Evolutionary conservation across 2,329 filamentous ascomycete genomes (phyloP), one percentile per base, ranked within the genome.

Genomic region (Endothia cerciana): DNA sequence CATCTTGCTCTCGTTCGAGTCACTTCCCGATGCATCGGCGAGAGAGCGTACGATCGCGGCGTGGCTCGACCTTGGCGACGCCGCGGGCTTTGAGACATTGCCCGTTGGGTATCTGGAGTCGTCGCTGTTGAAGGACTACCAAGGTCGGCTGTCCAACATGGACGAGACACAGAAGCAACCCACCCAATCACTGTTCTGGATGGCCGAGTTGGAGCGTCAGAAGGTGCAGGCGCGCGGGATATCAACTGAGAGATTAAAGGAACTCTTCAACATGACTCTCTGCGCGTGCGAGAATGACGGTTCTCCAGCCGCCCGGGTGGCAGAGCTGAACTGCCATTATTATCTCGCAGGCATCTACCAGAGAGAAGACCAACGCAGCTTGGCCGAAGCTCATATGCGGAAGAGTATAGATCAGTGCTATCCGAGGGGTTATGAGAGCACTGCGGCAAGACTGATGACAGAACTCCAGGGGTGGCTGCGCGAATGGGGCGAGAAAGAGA

Each of bases 41-140:
- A 33, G 60, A 38, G 51, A 45, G 11, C 51, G 45, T 56, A 68
- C 66, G 13, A 40, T 62, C 15, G 33, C 66, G 43, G 65, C 49
- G 25, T 68, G 66, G 66, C 64, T 68, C 4, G 66, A 68, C 57
- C 61, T 68, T 28, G 66, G 66, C 43, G 57, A 68, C 11, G 59
- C 64, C 3, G 66, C 61, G 1, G 66, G 66, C 0, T 68, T 68
- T 41, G 64, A 66, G 36, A 59, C 51, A 5, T 30, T 68, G 2
- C 66, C 66, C 2, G 38, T 62, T 7, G 60, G 47, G 6, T 38
- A 53, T 15, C 51, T 68, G 19, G 64, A 66, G 64, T 33, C 41
- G 10, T 51, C 59, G 33, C 61, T 66, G 40, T 57, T 41, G 64
- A 56, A 62, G 28, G 57, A 53, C 8, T 66, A 66, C 61, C n/a